phyloP scores from a whole-genome alignment of 1,139 yeast species.

The Candida glucosophila region DNA sequence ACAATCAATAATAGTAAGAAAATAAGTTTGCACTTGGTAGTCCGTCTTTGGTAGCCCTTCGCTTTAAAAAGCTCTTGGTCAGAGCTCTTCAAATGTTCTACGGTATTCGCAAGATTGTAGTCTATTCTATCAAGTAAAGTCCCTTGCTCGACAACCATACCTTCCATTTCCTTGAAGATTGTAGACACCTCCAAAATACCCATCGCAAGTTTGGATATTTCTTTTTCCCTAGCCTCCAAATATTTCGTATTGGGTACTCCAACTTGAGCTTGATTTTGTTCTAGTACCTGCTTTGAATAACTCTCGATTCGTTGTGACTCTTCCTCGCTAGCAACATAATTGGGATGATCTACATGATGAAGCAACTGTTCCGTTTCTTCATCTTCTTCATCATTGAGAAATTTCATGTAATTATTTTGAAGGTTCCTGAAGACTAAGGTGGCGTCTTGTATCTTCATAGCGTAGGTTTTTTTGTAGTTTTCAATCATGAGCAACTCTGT shows the following conservation, averaged over 20 bases:
- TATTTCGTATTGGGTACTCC: constrained; percentile 26
- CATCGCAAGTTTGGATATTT: constrained; percentile 83
- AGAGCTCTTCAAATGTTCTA: constrained; percentile 65
- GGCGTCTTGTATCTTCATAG: constrained; percentile 71
- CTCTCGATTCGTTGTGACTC: constrained; percentile 32
- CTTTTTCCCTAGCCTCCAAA: constrained; percentile 73
- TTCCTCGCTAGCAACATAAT: constrained; percentile 36
- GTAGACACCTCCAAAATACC: constrained; percentile 90
- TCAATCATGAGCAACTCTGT: constrained; percentile 61
- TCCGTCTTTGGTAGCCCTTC: constrained; percentile 71
- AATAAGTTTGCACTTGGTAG: constrained; percentile 86
- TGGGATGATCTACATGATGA: constrained; percentile 7
- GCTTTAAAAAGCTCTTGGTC: constrained; percentile 74
- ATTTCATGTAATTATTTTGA: constrained; percentile 82
- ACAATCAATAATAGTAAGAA: constrained; percentile 64
- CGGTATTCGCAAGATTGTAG: constrained; percentile 77
- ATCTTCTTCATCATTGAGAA: constrained; percentile 57
- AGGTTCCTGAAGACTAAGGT: constrained; percentile 74
- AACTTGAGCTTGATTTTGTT: constrained; percentile 38
- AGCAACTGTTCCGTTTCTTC: constrained; percentile 20
- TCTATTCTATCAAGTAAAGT: constrained; percentile 88
- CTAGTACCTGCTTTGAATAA: constrained; percentile 32
- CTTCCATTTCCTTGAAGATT: constrained; percentile 88
- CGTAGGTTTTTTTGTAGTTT: constrained; percentile 78
- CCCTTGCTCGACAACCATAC: constrained; percentile 90